Base-by-base conservation (phyloP, 305 asterid genomes). In the Stenogyne calaminthoides region DNA sequence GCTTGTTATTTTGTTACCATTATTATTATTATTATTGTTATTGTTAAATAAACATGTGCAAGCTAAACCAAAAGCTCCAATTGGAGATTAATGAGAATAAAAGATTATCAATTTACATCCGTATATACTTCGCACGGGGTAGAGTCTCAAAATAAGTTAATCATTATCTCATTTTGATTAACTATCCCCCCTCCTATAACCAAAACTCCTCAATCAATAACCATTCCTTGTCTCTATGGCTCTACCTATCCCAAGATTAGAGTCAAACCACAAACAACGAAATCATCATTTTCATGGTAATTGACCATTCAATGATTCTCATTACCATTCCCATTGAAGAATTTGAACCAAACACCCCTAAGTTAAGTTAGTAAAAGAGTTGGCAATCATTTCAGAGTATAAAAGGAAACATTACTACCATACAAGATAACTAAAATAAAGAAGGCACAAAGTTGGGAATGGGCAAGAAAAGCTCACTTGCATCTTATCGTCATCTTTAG, bases 401-500 rank as follows among this genome's bases (percentile, higher is more conserved):
- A 71, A 20, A 62, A 29, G 14, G 16, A 67, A 32, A 25, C 22
- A 63, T 29, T 64, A 49, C 29, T 6, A 47, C 59, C 65, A 72
- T 22, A 61, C 34, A 58, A 47, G 60, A 73, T 72, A 65, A 55
- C 6, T 52, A 29, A 59, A 32, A 39, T 16, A 71, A 67, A 64
- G 64, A 40, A 22, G 61, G 57, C 15, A 56, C 64, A 70, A 61
- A 52, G 64, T 55, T 16, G 22, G 56, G 34, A 19, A 19, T 57
- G 64, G 64, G 70, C 56, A 52, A 46, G 58, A 66, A 64, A 73
- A 67, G 34, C 92, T 82, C 83, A 90, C 96, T 79, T 89, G 95
- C 80, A 89, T 88, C 86, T 78, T 82, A 46, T 81, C 84, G 25
- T 80, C 87, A 64, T 89, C 95, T 76, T 84, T 81, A 57, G 91